phyloP scores from a whole-genome alignment of 2,329 filamentous ascomycete genomes.

The Colletotrichum costaricense region DNA sequence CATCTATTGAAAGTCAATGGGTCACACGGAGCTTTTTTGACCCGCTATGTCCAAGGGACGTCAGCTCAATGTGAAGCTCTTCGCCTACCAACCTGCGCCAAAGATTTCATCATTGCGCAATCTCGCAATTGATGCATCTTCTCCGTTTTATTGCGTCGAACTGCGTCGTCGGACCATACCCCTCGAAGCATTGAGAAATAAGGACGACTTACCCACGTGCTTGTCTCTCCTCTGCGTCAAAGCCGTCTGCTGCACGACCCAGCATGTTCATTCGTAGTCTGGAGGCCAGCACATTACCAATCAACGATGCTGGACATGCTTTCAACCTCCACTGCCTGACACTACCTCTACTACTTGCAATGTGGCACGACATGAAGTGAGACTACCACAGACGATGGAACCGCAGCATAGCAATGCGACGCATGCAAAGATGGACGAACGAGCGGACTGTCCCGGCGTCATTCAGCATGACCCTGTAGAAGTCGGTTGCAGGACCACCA shows the following conservation, averaged over 20 bases:
- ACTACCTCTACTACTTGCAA: slow-evolving; percentile 8
- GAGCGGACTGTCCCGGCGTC: slow-evolving; percentile 20
- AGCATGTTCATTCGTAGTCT: neutral
- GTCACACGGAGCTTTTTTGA: neutral
- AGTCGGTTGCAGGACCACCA: slow-evolving; percentile 6
- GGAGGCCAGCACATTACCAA: slow-evolving; percentile 25
- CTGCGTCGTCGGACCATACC: neutral
- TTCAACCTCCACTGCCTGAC: slow-evolving; percentile 16
- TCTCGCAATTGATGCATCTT: slow-evolving; percentile 8
- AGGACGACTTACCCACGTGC: slow-evolving; percentile 27
- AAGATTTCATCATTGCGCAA: slow-evolving; percentile 11
- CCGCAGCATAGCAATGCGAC: slow-evolving; percentile 10
- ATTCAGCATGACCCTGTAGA: neutral
- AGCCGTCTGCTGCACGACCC: slow-evolving; percentile 15
- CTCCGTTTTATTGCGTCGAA: slow-evolving; percentile 6
- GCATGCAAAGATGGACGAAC: slow-evolving; percentile 15
- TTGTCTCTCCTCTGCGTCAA: slow-evolving; percentile 2
- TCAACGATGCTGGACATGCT: neutral
- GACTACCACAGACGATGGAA: slow-evolving; percentile 8
- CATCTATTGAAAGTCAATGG: neutral
- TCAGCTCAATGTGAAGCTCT: neutral
- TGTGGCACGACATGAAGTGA: slow-evolving; percentile 26
- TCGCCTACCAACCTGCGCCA: slow-evolving; percentile 9
- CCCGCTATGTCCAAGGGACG: neutral
- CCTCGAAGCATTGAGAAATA: neutral